Base-by-base conservation (phyloP, 2,329 filamentous ascomycete genomes). In the Massarina eburnea region DNA sequence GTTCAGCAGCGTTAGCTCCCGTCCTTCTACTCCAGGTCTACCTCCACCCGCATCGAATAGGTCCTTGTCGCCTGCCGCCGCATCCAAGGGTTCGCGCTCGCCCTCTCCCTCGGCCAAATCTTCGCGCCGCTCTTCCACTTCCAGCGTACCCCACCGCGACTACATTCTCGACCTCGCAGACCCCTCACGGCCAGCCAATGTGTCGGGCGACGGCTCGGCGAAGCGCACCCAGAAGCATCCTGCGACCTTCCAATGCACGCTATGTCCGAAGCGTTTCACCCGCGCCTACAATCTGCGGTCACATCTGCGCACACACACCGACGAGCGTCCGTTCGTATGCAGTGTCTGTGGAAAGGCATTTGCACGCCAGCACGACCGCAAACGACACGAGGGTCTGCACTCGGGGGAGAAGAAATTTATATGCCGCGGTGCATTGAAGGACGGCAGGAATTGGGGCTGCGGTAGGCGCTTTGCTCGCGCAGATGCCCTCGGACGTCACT, bases 401-500 rank as follows among this genome's bases (percentile, higher is more conserved):
- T 95, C 89, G 0, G 94, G 94, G 33, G 94, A 99, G 74, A 99
- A 97, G 82, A 97, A 96, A 66, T 99, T 97, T 67, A 89, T 97
- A 7, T 99, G 94, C 73, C 91, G 90, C 57, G 94, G 94, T 42
- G 88, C 91, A 47, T 82, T 99, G 39, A 91, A 92, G 57, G 83
- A 83, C 2, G 85, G 86, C 37, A 86, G 86, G 4, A 83, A 88
- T 55, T 99, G 94, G 94, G 94, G 94, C 17, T 99, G 94, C 58
- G 90, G 90, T 3, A 82, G 94, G 50, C 83, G 91, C 8, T 99
- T 99, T 70, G 94, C 94, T 14, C 89, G 94, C 58, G 94, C 94
- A 4, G 94, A 99, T 74, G 94, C 94, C 4, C 79, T 99, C 2
- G 94, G 94, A 2, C 83, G 91, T 9, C 94, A 96, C 73, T 99